phyloP scores from a whole-genome alignment of 2,329 filamentous ascomycete genomes.

The Fusarium secorum region DNA sequence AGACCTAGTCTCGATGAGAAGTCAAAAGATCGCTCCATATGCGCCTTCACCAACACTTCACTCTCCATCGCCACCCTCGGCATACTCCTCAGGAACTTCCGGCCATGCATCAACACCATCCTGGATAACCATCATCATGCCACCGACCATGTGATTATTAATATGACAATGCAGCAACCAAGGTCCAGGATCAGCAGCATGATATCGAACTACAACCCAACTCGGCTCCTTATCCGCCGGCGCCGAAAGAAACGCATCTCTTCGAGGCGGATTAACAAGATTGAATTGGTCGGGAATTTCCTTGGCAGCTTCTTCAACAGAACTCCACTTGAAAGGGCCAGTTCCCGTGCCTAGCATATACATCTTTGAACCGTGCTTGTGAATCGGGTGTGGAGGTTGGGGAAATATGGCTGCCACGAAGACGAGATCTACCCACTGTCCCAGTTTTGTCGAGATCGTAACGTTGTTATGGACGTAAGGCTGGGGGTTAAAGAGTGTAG shows the following conservation, averaged over 20 bases:
- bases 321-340: slow-evolving; percentile 60
- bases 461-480: slow-evolving; percentile 51
- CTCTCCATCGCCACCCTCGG: slow-evolving; percentile 19
- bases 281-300: slow-evolving; percentile 62
- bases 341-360: slow-evolving; percentile 62
- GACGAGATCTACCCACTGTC: slow-evolving; percentile 65
- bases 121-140: slow-evolving; percentile 62
- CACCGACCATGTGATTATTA: slow-evolving; percentile 60
- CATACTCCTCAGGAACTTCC: slow-evolving; percentile 50
- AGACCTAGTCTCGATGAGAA: slow-evolving; percentile 14
- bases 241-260: slow-evolving; percentile 52
- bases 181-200: slow-evolving; percentile 60
- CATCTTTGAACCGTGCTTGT: slow-evolving; percentile 71
- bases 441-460: slow-evolving; percentile 56
- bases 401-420: slow-evolving; percentile 53
- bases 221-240: slow-evolving; percentile 29
- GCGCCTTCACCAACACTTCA: background rate
- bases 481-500: slow-evolving; percentile 57
- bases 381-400: slow-evolving; percentile 65
- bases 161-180: slow-evolving; percentile 67
- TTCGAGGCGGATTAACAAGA: slow-evolving; percentile 60
- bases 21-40: background rate
- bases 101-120: slow-evolving; percentile 57
- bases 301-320: slow-evolving; percentile 60
- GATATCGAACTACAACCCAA: slow-evolving; percentile 62